phyloP scores from a whole-genome alignment of 2,329 filamentous ascomycete species.

The Fusarium albidum region DNA sequence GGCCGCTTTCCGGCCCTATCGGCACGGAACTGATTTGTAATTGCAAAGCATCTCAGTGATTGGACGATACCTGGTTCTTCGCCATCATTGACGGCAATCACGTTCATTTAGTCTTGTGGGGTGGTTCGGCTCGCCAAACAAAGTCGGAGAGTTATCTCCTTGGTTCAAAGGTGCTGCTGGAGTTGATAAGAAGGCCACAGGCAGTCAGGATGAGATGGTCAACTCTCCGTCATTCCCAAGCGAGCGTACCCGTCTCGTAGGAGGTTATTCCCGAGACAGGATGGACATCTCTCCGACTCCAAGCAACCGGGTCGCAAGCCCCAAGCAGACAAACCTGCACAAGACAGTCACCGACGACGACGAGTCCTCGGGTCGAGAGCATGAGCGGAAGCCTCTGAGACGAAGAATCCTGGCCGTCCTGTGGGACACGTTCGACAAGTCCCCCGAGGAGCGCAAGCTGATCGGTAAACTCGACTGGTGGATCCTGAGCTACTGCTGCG shows the following conservation, averaged over 20 bases:
- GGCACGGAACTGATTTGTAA: neutral
- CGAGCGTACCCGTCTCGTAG: no score
- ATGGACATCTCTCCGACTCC: slow-evolving; percentile 7
- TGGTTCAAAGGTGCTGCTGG: neutral
- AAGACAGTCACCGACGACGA: neutral
- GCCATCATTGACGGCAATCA: slow-evolving; percentile 9
- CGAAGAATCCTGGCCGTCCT: slow-evolving; percentile 36
- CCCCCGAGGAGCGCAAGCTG: slow-evolving; percentile 43
- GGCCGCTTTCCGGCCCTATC: slow-evolving; percentile 1
- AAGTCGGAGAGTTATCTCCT: neutral
- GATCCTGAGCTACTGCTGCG: slow-evolving; percentile 46
- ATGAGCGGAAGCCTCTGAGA: slow-evolving; percentile 10
- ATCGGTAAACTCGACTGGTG: slow-evolving; percentile 46
- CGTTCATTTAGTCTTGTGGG: neutral
- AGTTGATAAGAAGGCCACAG: no score
- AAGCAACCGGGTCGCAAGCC: neutral
- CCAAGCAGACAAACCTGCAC: neutral
- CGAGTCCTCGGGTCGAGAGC: neutral
- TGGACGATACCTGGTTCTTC: neutral
- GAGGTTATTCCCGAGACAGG: neutral
- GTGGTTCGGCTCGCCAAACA: slow-evolving; percentile 1
- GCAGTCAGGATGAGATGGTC: no score
- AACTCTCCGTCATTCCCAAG: no score
- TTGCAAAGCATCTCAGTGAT: neutral
- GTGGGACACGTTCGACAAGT: slow-evolving; percentile 46